phyloP scores from a whole-genome alignment of 352 stramenopile genomes.

The Phytophthora pistaciae region DNA sequence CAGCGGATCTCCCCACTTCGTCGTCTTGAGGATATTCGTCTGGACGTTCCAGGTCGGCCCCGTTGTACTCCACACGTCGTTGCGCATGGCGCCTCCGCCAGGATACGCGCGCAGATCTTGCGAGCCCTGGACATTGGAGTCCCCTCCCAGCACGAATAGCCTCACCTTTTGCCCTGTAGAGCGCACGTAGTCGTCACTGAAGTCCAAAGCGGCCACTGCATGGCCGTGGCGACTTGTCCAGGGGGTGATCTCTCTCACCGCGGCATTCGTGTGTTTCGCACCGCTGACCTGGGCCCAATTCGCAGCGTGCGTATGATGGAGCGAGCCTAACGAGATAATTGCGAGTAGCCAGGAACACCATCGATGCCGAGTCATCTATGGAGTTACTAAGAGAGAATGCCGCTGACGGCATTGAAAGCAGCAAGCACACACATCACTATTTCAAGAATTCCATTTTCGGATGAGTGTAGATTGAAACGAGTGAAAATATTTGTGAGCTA shows the following conservation, averaged over 20 bases:
- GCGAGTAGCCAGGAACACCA: conserved; percentile 2
- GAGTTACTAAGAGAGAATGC: background rate
- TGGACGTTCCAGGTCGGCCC: conserved; percentile 60
- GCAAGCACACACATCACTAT: conserved; percentile 4
- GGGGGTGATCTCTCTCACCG: conserved; percentile 55
- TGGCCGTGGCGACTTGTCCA: conserved; percentile 78
- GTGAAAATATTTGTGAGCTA: no score
- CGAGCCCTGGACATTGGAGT: conserved; percentile 71
- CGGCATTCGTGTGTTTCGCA: conserved; percentile 62
- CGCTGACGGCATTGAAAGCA: background rate
- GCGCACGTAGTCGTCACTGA: conserved; percentile 52
- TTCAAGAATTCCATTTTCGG: conserved; percentile 9
- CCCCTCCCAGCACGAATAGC: conserved; percentile 76
- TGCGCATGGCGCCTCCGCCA: conserved; percentile 64
- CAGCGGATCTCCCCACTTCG: conserved; percentile 76
- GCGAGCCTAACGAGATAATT: conserved; percentile 7
- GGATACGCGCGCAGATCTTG: conserved; percentile 81
- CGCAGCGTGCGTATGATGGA: conserved; percentile 16
- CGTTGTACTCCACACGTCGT: conserved; percentile 83
- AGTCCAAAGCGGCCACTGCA: conserved; percentile 65
- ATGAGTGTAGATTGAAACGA: no score
- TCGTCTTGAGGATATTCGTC: conserved; percentile 70
- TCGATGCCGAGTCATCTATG: conserved; percentile 13
- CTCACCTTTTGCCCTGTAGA: conserved; percentile 59
- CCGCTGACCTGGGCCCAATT: conserved; percentile 85